These are phyloP conservation scores for Metschnikowia continentalis DNA, from an alignment of 805 yeast genomes.

Conservation along the genomic window DNA sequence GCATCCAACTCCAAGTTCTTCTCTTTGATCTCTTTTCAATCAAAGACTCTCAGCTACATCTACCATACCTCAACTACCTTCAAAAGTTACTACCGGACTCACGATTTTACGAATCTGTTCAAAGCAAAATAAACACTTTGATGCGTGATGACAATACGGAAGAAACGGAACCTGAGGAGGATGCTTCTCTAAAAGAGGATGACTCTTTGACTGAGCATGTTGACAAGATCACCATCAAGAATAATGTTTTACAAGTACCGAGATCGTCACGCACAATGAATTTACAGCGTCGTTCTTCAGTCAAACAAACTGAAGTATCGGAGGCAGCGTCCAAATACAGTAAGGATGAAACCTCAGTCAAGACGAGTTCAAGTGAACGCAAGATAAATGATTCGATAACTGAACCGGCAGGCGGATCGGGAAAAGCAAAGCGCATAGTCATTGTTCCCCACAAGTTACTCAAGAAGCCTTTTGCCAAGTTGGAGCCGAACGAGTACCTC, in stretches of 20 bases:
- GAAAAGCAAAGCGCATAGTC: slow-evolving; percentile 23
- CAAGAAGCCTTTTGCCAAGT: slow-evolving; percentile 36
- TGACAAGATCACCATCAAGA: slow-evolving; percentile 14
- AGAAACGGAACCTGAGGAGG: background rate
- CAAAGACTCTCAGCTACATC: slow-evolving; percentile 6
- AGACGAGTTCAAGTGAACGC: background rate
- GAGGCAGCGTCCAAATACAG: background rate
- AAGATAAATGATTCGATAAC: background rate
- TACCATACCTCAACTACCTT: slow-evolving; percentile 20
- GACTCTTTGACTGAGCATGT: background rate
- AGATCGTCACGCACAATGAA: slow-evolving; percentile 17
- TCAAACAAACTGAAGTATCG: background rate
- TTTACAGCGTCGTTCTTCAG: slow-evolving; percentile 11
- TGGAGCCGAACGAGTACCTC: slow-evolving; percentile 35
- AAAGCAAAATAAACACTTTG: slow-evolving; percentile 30
- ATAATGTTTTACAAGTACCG: slow-evolving; percentile 15
- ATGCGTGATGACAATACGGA: slow-evolving; percentile 13
- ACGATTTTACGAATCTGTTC: slow-evolving; percentile 27
- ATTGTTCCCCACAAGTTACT: slow-evolving; percentile 41
- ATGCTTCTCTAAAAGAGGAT: background rate
- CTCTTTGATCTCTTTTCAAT: slow-evolving; percentile 14
- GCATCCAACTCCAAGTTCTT: slow-evolving; percentile 17
- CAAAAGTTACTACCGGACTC: slow-evolving; percentile 20
- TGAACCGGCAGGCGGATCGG: background rate
- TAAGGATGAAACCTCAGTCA: background rate